Evolutionary conservation across 768 basidiomycete genomes (phyloP).

Genomic region (Termitomyces sp.): DNA sequence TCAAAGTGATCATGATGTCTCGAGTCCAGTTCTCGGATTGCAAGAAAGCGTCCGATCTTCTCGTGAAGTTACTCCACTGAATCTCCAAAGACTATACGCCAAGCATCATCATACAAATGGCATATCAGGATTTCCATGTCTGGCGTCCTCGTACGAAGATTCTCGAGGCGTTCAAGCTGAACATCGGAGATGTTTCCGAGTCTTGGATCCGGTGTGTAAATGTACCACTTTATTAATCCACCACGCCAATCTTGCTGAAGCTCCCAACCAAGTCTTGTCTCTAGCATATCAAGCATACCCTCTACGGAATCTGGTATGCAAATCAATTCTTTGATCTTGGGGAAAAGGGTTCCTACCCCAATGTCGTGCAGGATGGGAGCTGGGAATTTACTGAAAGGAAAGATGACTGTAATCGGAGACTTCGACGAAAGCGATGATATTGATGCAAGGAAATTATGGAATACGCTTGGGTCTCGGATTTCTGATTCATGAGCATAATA

Average conservation of each 20-base stretch:
- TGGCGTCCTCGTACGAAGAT: neutral
- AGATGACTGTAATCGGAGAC: neutral
- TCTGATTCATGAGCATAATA: neutral
- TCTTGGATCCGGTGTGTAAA: no score
- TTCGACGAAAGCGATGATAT: neutral
- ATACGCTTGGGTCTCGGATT: no score
- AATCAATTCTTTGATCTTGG: no score
- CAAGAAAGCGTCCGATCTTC: no score
- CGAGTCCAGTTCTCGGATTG: no score
- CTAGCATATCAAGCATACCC: no score
- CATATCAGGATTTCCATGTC: neutral
- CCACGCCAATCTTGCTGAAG: neutral
- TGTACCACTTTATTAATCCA: neutral
- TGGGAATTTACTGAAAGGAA: neutral
- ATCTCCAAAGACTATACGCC: neutral
- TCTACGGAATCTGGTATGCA: no score
- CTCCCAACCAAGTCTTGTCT: neutral
- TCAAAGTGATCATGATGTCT: no score
- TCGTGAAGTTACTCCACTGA: neutral
- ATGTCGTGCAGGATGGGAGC: neutral
- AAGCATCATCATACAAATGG: neutral
- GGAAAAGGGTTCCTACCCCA: no score
- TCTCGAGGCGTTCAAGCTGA: neutral
- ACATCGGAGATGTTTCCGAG: neutral
- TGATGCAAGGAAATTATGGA: neutral